Evolutionary conservation across 1,284 basidiomycete genomes (phyloP).

Genomic region (Athelia psychrophila): DNA sequence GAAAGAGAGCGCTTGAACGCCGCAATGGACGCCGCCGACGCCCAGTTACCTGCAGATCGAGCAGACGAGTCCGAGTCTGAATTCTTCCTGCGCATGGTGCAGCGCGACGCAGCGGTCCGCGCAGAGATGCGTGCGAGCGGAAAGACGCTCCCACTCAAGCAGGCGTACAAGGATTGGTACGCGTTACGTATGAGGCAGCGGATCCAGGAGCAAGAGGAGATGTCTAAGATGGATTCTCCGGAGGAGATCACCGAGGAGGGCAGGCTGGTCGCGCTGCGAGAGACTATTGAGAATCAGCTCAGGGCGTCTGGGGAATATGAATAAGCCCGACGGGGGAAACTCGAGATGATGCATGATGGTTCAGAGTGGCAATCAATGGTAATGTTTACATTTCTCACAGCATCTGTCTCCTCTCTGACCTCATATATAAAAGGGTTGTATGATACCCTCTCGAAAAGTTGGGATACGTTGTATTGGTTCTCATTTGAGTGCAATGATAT

Average conservation of each 20-base stretch:
- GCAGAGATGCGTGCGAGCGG: too few relatives aligned
- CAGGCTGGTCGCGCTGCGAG: neutral
- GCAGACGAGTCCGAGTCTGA: neutral
- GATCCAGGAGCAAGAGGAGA: neutral
- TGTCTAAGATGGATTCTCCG: neutral
- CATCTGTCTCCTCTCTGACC: too few relatives aligned
- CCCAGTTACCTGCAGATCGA: neutral
- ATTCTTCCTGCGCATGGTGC: neutral
- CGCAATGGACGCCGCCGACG: neutral
- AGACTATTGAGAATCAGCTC: neutral
- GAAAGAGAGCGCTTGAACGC: neutral
- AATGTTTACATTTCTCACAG: too few relatives aligned
- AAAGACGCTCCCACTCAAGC: too few relatives aligned
- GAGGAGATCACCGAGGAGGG: neutral
- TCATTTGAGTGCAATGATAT: too few relatives aligned
- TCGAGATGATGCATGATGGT: too few relatives aligned
- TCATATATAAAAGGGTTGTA: too few relatives aligned
- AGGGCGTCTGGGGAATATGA: neutral
- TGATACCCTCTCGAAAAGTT: too few relatives aligned
- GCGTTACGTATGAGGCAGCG: too few relatives aligned
- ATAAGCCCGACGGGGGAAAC: neutral
- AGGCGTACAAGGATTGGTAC: too few relatives aligned
- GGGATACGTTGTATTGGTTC: too few relatives aligned
- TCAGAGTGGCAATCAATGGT: too few relatives aligned
- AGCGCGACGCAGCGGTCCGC: neutral